Percentiles rank a stretch among this genome's conserved stretches.
phyloP scores from a whole-genome alignment of 2,329 filamentous ascomycete genomes.

The Coniochaeta sp. region DNA sequence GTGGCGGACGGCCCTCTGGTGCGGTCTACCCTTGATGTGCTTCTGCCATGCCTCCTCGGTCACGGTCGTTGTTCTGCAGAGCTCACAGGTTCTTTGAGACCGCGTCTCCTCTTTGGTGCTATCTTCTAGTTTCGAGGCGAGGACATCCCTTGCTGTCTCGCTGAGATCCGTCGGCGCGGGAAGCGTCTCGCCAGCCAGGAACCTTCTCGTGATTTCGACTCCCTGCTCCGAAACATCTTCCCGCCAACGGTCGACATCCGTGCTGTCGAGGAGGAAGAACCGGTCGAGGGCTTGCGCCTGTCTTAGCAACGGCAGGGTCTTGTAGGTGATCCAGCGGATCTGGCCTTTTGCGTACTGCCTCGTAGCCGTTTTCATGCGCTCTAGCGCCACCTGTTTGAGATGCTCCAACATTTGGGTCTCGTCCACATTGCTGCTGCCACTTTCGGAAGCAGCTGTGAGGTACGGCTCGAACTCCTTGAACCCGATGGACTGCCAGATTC shows the following conservation, averaged over 20 bases:
- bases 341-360: constrained; percentile 84
- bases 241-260: constrained; percentile 55
- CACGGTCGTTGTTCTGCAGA: constrained; percentile 59
- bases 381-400: constrained; percentile 54
- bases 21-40: constrained; percentile 36
- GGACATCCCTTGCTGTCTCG: constrained; percentile 38
- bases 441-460: constrained; percentile 36
- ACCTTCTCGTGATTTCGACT: constrained; percentile 50
- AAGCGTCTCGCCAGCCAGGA: constrained; percentile 51
- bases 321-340: constrained; percentile 77
- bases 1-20: constrained; percentile 20
- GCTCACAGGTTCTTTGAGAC: constrained; percentile 58
- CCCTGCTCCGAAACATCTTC: constrained; percentile 60
- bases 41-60: constrained; percentile 44
- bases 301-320: constrained; percentile 63
- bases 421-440: constrained; percentile 6
- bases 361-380: constrained; percentile 74
- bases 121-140: constrained; percentile 41
- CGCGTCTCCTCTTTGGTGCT: constrained; percentile 47
- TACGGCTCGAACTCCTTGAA: constrained; percentile 86
- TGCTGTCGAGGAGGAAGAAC: constrained; percentile 78
- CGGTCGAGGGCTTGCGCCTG: constrained; percentile 45
- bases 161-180: constrained; percentile 44
- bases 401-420: constrained; percentile 37
- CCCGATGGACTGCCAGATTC: constrained; percentile 95